Base-by-base conservation (phyloP, 495 filamentous ascomycete species). In the Penicillium verhagenii region DNA sequence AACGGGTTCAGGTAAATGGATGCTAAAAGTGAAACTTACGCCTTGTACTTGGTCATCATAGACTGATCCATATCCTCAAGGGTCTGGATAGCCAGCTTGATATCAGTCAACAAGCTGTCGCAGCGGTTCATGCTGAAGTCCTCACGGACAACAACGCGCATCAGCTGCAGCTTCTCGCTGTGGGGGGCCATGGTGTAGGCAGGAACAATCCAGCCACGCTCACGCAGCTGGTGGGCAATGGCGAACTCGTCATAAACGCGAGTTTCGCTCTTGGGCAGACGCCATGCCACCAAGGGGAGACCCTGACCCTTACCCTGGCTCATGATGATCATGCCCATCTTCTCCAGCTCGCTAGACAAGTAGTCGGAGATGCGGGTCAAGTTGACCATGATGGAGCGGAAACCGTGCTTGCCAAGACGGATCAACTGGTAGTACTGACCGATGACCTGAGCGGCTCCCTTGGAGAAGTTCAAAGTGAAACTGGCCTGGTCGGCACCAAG, bases 361-460 rank as follows among this genome's bases (percentile, higher is more conserved):
- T 95, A 92, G 71, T 95, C 86, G 13, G 91, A 82, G 2, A 86
- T 91, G 50, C 87, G 84, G 49, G 88, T 95, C 29, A 96, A 75
- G 73, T 96, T 96, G 55, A 75, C 69, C 92, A 96, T 96, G 74
- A 95, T 92, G 49, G 86, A 74, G 18, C 85, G 79, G 76, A 94
- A 96, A 13, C 92, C 92, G 60, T 85, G 83, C 78, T 94, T 92
- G 44, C 92, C 92, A 7, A 96, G 82, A 9, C 92, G 88, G 72
- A 96, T 94, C 67, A 96, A 75, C 68, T 96, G 92, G 75, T 96
- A 96, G 76, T 96, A 96, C 70, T 96, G 92, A 26, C 92, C 92
- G 64, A 96, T 96, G 57, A 96, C 85, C 62, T 96, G 92, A 35
- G 86, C 86, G 40, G 92, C 92, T 52, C 92, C 92, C 71, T 94